Evolutionary conservation across 2,329 filamentous ascomycete genomes (phyloP).

Genomic region (Diaporthe eres): DNA sequence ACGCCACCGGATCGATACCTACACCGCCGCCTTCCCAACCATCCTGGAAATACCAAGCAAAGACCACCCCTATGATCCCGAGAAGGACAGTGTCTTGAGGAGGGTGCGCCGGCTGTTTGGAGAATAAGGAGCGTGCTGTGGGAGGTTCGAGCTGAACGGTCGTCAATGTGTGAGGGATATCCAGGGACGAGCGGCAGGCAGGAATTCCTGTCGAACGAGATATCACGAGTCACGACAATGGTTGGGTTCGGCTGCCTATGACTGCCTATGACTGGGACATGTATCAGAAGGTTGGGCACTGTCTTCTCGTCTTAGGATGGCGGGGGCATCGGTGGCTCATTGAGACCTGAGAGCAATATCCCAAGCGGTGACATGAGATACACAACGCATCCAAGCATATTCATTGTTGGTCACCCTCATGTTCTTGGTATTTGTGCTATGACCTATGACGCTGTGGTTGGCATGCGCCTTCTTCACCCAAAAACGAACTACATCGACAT

Average conservation of each 20-base stretch:
- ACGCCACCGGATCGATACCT: constrained; percentile 89
- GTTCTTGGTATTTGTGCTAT: not conserved
- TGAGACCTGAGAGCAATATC: not conserved
- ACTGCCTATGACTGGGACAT: not conserved
- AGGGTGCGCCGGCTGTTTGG: constrained; percentile 80
- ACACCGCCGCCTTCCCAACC: constrained; percentile 95
- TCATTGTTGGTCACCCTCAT: not conserved
- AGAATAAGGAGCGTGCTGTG: constrained; percentile 64
- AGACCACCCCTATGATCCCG: constrained; percentile 98
- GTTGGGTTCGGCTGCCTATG: not conserved
- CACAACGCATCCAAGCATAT: not conserved
- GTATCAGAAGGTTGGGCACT: not conserved
- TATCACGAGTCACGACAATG: not conserved
- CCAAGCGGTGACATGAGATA: not conserved
- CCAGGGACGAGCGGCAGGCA: not conserved
- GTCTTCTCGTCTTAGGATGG: not conserved
- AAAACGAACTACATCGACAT: constrained; percentile 10
- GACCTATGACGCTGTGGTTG: not conserved
- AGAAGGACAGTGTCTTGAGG: constrained; percentile 97
- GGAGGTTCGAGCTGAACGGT: not conserved
- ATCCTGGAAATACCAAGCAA: constrained; percentile 98
- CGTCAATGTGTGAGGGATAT: not conserved
- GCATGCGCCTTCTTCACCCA: constrained; percentile 20
- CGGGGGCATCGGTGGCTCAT: not conserved
- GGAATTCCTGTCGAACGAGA: not conserved